Evolutionary conservation across 305 asterid genomes (phyloP).

Genomic region (Rubia tinctorum): DNA sequence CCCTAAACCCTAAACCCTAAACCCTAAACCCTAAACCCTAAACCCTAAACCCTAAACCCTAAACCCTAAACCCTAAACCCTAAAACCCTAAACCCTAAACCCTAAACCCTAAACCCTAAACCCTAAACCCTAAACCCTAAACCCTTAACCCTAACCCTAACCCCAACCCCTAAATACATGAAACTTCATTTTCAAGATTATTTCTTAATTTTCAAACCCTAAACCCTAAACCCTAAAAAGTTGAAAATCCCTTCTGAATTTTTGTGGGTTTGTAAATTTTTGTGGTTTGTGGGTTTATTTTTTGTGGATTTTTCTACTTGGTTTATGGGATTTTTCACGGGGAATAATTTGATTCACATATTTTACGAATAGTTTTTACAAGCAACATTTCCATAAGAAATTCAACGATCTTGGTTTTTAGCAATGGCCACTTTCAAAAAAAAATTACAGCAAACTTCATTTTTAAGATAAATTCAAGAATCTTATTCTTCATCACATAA

Average conservation of each 20-base stretch:
- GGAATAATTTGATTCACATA: too few species aligned
- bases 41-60: neutral
- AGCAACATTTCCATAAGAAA: too few species aligned
- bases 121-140: conserved; percentile 4
- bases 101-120: conserved; percentile 4
- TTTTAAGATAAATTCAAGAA: too few species aligned
- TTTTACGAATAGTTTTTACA: too few species aligned
- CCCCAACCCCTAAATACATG: neutral
- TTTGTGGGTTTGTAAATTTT: too few species aligned
- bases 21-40: conserved; percentile 3
- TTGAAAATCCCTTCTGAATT: neutral
- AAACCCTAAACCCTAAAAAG: conserved; percentile 1
- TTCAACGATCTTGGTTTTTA: too few species aligned
- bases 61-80: conserved; percentile 1
- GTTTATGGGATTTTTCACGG: too few species aligned
- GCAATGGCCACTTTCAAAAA: too few species aligned
- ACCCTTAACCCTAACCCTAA: neutral
- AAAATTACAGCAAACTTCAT: too few species aligned
- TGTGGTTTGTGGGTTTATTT: too few species aligned
- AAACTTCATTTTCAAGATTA: neutral
- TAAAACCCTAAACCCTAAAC: conserved; percentile 3
- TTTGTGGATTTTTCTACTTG: too few species aligned
- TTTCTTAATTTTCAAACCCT: neutral
- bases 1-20: neutral
- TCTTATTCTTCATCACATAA: too few species aligned